Percentiles rank a stretch among this genome's conserved stretches.
Conservation (phyloP, 1,284 basidiomycete species). For the Ceratobasidium sp. region DNA sequence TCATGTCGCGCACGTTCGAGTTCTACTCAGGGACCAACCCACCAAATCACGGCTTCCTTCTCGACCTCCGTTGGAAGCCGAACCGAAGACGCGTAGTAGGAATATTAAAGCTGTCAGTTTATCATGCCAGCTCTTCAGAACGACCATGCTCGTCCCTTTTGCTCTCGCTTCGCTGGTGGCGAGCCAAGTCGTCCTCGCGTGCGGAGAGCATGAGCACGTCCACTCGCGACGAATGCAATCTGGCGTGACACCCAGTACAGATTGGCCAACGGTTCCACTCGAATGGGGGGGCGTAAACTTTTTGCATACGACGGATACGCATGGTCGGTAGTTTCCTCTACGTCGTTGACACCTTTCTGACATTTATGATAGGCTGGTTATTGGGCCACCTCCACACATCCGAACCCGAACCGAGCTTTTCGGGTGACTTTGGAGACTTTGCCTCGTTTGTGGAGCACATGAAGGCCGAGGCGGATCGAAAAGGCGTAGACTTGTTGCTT, state of each 20-base stretch:
- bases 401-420: slow-evolving; percentile 78
- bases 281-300: slow-evolving; percentile 80
- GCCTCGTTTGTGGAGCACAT: slow-evolving; percentile 83
- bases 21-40: too few species aligned
- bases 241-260: slow-evolving; percentile 39
- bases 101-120: too few species aligned
- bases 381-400: slow-evolving; percentile 73
- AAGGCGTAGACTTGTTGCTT: slow-evolving; percentile 71
- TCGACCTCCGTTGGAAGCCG: too few species aligned
- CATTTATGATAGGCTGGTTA: slow-evolving; percentile 60
- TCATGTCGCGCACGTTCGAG: too few species aligned
- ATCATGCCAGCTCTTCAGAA: too few species aligned
- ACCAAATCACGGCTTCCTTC: too few species aligned
- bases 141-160: background rate
- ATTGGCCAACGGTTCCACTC: slow-evolving; percentile 52
- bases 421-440: slow-evolving; percentile 81
- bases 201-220: slow-evolving; percentile 7
- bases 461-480: slow-evolving; percentile 73
- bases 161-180: slow-evolving; percentile 8
- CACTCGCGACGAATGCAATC: slow-evolving; percentile 35
- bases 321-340: slow-evolving; percentile 51
- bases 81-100: too few species aligned
- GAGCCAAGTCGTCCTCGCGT: slow-evolving; percentile 5
- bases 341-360: background rate
- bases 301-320: slow-evolving; percentile 81